Evolutionary conservation across 2,329 filamentous ascomycete species (phyloP), one percentile per base, ranked within the genome.

Genomic region (Onygena corvina): DNA sequence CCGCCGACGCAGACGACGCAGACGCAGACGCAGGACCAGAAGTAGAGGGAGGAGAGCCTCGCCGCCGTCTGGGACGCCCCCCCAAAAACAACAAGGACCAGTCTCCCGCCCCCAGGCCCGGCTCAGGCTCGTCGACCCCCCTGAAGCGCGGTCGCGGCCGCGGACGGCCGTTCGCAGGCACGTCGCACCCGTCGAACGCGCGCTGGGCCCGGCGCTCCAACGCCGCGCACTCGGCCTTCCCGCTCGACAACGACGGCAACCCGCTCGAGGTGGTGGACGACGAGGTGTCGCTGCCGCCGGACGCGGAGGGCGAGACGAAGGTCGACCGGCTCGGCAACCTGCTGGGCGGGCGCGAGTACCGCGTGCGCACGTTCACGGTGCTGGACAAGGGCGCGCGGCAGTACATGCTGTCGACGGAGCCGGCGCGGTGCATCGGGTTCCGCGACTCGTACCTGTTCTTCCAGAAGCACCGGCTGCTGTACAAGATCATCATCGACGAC

Each of bases 401-500:
- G 8, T 98, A 98, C 77, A 98, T 98, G 92, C 71, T 98, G 67
- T 96, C 92, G 2, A 98, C 92, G 3, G 92, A 98, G 63, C 93
- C 92, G 3, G 92, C 92, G 20, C 84, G 92, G 56, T 96, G 92
- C 61, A 89, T 94, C 49, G 92, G 92, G 12, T 98, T 98, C 75
- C 79, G 92, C 57, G 92, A 98, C 73, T 95, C 89, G 56, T 98
- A 98, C 63, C 79, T 98, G 21, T 95, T 98, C 75, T 98, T 98
- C 74, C 93, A 92, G 55, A 98, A 96, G 69, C 92, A 98, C 68
- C 85, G 86, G 64, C 83, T 88, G 60, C 82, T 98, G 11, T 92
- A 88, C 77, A 98, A 98, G 72, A 94, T 98, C 61, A 94, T 98
- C 60, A 86, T 96, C 50, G 88, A 89, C 59, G 92, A 98, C 56